Conservation (phyloP, 2,329 filamentous ascomycete species). For the Pseudomassariella vexata region DNA sequence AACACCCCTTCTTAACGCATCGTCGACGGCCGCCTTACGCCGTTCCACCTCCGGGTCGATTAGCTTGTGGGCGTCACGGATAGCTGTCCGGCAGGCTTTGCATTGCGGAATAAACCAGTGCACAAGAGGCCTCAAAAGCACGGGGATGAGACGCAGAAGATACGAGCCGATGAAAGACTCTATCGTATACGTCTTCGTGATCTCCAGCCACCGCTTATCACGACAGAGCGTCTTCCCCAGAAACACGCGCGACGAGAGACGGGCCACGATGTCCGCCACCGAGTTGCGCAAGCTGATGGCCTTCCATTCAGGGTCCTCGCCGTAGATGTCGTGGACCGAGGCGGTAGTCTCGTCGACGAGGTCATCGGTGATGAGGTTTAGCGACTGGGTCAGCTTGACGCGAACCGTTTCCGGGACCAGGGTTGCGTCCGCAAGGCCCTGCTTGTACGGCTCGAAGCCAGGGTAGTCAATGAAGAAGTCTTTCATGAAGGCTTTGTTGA, state of each 20-base stretch:
- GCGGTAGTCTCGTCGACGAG: conserved; percentile 28
- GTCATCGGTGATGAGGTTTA: conserved; percentile 25
- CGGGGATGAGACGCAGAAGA: conserved; percentile 33
- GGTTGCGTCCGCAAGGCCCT: conserved; percentile 15
- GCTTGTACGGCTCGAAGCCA: conserved; percentile 23
- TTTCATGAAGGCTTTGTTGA: conserved; percentile 27
- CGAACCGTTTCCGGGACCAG: conserved; percentile 25
- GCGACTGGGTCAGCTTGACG: conserved; percentile 26
- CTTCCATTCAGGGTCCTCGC: conserved; percentile 30
- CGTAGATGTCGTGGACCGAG: conserved; percentile 25
- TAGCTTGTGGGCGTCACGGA: conserved; percentile 29
- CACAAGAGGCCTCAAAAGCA: conserved; percentile 31
- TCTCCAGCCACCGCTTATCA: conserved; percentile 39
- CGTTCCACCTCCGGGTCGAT: conserved; percentile 24
- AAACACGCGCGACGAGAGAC: conserved; percentile 44
- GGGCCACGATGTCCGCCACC: conserved; percentile 37
- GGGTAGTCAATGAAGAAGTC: conserved; percentile 27
- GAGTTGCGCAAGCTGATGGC: conserved; percentile 26
- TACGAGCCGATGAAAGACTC: conserved; percentile 28
- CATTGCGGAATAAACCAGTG: conserved; percentile 38
- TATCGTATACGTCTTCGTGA: conserved; percentile 36
- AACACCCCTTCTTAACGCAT: conserved; percentile 17
- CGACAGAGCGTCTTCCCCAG: conserved; percentile 38
- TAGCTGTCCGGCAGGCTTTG: conserved; percentile 28
- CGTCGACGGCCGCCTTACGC: conserved; percentile 20